phyloP scores from a whole-genome alignment of 108 stramenopile genomes.

The Aurantiochytrium sp. region DNA sequence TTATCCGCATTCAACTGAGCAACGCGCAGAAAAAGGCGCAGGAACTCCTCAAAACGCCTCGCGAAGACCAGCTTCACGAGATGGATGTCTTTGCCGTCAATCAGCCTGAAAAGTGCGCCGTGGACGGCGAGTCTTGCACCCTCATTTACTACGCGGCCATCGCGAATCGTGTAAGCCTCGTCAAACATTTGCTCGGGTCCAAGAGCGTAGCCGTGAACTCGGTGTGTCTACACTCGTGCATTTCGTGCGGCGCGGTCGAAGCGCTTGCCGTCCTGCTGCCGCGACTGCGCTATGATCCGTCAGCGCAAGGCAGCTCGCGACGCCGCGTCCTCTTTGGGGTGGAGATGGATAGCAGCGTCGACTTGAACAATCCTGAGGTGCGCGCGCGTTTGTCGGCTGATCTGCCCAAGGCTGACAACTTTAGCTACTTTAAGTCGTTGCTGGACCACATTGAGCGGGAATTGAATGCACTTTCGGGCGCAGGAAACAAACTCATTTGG shows the following conservation, averaged over 20 bases:
- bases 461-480: not conserved
- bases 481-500: not conserved
- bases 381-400: not conserved
- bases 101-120: not conserved
- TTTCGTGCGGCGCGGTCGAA: not conserved
- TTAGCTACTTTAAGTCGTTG: not conserved
- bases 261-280: not conserved
- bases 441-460: not conserved
- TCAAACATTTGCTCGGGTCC: not conserved
- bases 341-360: not conserved
- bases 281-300: not conserved
- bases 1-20: not conserved
- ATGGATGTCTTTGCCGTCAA: not conserved
- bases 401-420: not conserved
- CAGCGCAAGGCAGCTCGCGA: not conserved
- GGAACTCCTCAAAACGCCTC: not conserved
- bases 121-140: not conserved
- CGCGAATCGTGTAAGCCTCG: not conserved
- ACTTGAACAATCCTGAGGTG: not conserved
- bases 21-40: not conserved
- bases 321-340: not conserved
- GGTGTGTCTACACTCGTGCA: not conserved
- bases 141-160: not conserved
- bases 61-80: not conserved
- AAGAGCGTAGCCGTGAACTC: slow-evolving; percentile 4